Percentiles rank a stretch among this genome's conserved stretches.
These are phyloP conservation scores for Geranomyces variabilis DNA, from an alignment of 192 early-diverging fungal genomes.

Conservation along the genomic window DNA sequence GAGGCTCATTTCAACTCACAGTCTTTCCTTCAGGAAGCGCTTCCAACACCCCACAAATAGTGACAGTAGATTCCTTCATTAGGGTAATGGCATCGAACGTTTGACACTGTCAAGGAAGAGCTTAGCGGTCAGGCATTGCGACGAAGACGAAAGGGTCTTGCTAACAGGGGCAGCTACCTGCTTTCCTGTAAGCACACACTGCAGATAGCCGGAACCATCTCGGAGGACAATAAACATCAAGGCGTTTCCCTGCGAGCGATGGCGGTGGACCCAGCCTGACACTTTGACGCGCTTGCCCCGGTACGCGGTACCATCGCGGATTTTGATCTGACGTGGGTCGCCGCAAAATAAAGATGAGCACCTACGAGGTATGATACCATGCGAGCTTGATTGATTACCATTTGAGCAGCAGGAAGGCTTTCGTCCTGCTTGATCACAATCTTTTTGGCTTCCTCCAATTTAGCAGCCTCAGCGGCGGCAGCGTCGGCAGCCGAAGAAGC, in stretches of 20 bases:
- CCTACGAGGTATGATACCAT: no score
- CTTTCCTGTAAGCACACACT: slow-evolving; percentile 86
- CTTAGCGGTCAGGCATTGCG: not conserved
- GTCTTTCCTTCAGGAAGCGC: slow-evolving; percentile 90
- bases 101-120: slow-evolving; percentile 69
- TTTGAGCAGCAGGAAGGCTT: slow-evolving; percentile 71
- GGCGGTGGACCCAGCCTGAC: slow-evolving; percentile 94
- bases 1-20: slow-evolving; percentile 43
- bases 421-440: slow-evolving; percentile 75
- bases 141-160: slow-evolving; percentile 1
- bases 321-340: slow-evolving; percentile 67
- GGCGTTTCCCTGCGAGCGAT: slow-evolving; percentile 95
- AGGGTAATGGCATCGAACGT: slow-evolving; percentile 92
- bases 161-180: slow-evolving; percentile 56
- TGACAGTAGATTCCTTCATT: slow-evolving; percentile 90
- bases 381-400: no score
- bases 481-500: slow-evolving; percentile 40
- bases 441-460: slow-evolving; percentile 84
- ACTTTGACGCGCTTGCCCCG: slow-evolving; percentile 83
- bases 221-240: slow-evolving; percentile 93
- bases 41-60: slow-evolving; percentile 83
- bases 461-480: slow-evolving; percentile 67
- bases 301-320: slow-evolving; percentile 63
- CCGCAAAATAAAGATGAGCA: not conserved
- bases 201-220: slow-evolving; percentile 93